Evolutionary conservation across 2,329 filamentous ascomycete genomes (phyloP).

Genomic region (Myriosclerotinia scirpicola): DNA sequence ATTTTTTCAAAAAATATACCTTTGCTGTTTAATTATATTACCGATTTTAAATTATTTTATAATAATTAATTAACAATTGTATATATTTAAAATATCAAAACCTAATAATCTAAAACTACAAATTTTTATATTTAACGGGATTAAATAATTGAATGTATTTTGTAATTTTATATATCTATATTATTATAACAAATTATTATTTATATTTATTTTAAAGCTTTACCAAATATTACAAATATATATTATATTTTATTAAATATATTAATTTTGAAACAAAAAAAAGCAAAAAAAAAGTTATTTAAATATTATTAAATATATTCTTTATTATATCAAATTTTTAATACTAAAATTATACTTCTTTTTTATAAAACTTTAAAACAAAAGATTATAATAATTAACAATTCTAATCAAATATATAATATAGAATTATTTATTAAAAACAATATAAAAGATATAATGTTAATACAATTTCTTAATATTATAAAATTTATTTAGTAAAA

Average conservation of each 20-base stretch:
- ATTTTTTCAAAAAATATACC: background rate
- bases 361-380: background rate
- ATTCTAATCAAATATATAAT: background rate
- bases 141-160: background rate
- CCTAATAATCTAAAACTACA: background rate
- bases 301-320: background rate
- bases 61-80: background rate
- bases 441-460: background rate
- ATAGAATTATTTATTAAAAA: background rate
- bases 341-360: background rate
- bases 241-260: background rate
- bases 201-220: background rate
- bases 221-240: background rate
- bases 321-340: no score
- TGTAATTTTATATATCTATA: background rate
- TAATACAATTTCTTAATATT: background rate
- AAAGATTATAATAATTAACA: background rate
- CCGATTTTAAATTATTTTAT: background rate
- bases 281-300: background rate
- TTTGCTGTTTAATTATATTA: background rate
- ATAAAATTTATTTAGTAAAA: background rate
- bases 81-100: background rate
- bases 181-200: background rate
- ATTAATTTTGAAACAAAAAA: background rate
- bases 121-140: background rate